Conservation (phyloP, 1,139 yeast species). For the Nakaseomyces delphensis region DNA sequence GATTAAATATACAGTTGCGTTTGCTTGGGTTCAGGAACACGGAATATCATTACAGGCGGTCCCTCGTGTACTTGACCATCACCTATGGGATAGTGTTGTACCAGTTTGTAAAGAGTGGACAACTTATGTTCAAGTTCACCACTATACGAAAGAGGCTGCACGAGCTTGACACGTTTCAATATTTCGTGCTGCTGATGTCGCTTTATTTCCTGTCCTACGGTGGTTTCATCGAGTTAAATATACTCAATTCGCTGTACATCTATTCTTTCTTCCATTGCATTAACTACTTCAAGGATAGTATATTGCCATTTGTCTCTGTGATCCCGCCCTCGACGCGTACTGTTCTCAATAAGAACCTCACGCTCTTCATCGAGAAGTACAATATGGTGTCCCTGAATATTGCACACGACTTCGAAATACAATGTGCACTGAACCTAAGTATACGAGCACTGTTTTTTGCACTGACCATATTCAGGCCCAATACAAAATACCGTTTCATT, state of each 20-base stretch:
- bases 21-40: slow-evolving; percentile 13
- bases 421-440: slow-evolving; percentile 20
- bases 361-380: slow-evolving; percentile 20
- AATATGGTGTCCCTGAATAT: slow-evolving; percentile 21
- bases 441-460: slow-evolving; percentile 18
- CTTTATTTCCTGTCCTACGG: slow-evolving; percentile 16
- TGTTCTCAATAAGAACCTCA: slow-evolving; percentile 15
- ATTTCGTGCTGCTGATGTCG: slow-evolving; percentile 20
- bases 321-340: slow-evolving; percentile 14
- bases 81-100: slow-evolving; percentile 30
- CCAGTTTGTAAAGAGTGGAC: slow-evolving; percentile 28
- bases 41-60: slow-evolving; percentile 24
- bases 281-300: slow-evolving; percentile 38
- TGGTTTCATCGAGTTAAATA: slow-evolving; percentile 31
- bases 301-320: slow-evolving; percentile 31
- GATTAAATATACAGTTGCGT: slow-evolving; percentile 19
- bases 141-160: slow-evolving; percentile 17
- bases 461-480: slow-evolving; percentile 9
- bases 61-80: slow-evolving; percentile 19
- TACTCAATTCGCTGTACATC: slow-evolving; percentile 46
- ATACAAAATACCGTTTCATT: slow-evolving; percentile 12
- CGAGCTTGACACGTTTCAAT: slow-evolving; percentile 27
- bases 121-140: slow-evolving; percentile 13
- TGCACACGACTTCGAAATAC: slow-evolving; percentile 27
- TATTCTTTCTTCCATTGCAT: slow-evolving; percentile 51